A percentile compares a stretch with the other conserved stretches of the same genome.
phyloP scores from a whole-genome alignment of 2,329 filamentous ascomycete genomes.

The Emmonsiellopsis sp. region DNA sequence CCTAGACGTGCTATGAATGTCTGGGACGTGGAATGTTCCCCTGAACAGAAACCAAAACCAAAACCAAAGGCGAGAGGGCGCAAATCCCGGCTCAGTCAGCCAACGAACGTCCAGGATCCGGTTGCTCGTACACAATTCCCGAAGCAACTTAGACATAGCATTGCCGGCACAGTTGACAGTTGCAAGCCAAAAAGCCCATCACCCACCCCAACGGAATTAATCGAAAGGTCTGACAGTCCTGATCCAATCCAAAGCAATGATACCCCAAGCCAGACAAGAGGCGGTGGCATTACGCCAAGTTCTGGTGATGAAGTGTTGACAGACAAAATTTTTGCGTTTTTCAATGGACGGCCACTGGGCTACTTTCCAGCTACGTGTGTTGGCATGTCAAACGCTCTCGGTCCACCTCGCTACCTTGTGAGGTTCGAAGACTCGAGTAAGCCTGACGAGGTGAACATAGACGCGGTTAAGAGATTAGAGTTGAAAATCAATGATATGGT shows the following conservation, averaged over 20 bases:
- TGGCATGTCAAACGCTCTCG: slow-evolving; percentile 30
- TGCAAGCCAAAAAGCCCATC: slow-evolving; percentile 5
- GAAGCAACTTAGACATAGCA: background rate
- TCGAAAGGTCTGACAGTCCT: background rate
- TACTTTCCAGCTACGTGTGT: slow-evolving; percentile 54
- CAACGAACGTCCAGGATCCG: background rate
- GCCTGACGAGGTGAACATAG: slow-evolving; percentile 30
- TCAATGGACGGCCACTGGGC: slow-evolving; percentile 44
- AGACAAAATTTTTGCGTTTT: slow-evolving; percentile 49
- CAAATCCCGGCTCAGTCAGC: background rate
- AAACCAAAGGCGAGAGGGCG: background rate
- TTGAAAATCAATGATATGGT: slow-evolving; percentile 36
- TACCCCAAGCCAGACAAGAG: background rate
- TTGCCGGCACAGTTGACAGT: background rate
- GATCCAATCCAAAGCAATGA: background rate
- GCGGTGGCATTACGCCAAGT: background rate
- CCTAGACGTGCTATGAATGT: background rate
- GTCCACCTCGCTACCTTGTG: slow-evolving; percentile 34
- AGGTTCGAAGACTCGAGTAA: slow-evolving; percentile 35
- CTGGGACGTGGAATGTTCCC: slow-evolving; percentile 4
- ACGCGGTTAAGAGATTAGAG: slow-evolving; percentile 35
- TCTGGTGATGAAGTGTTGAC: slow-evolving; percentile 24
- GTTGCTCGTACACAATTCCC: background rate
- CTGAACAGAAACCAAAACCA: background rate
- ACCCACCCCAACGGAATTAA: slow-evolving; percentile 2